These are phyloP conservation scores for Casuarina equisetifolia DNA, from an alignment of 306 rosid species.

Conservation along the genomic window DNA sequence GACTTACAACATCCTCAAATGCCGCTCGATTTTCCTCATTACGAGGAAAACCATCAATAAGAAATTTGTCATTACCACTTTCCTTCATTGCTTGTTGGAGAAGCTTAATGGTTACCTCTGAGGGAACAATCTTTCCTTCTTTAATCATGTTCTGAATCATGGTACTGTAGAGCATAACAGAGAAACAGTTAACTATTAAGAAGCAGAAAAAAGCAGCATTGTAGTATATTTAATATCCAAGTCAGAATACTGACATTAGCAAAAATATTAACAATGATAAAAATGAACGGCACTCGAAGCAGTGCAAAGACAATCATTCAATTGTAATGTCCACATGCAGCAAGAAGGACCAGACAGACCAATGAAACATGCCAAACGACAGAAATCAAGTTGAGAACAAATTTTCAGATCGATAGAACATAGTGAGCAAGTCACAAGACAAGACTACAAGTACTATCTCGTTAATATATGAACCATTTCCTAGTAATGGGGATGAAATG, in stretches of 20 bases:
- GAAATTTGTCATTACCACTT: constrained; percentile 82
- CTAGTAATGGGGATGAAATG: neutral
- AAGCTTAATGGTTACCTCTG: constrained; percentile 92
- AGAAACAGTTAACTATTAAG: constrained; percentile 19
- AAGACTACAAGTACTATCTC: neutral
- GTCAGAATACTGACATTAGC: neutral
- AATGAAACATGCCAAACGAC: neutral
- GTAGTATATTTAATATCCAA: neutral
- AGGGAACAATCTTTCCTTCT: constrained; percentile 96
- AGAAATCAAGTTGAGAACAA: neutral
- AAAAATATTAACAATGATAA: neutral
- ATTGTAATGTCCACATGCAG: neutral
- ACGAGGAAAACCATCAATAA: constrained; percentile 99
- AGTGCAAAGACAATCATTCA: neutral
- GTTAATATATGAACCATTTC: neutral
- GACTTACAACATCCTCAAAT: constrained; percentile 82
- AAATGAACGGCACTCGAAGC: neutral
- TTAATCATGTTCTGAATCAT: constrained; percentile 94
- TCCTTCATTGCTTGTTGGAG: constrained; percentile 77
- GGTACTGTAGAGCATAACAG: constrained; percentile 52
- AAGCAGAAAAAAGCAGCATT: neutral
- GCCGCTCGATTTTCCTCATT: constrained; percentile 99
- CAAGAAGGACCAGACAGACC: neutral
- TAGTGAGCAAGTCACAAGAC: neutral
- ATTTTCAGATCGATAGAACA: neutral